A percentile compares a stretch with the other conserved stretches of the same genome.
These are phyloP conservation scores for Noccaea caerulescens DNA, from an alignment of 345 rosid species.

Conservation along the genomic window DNA sequence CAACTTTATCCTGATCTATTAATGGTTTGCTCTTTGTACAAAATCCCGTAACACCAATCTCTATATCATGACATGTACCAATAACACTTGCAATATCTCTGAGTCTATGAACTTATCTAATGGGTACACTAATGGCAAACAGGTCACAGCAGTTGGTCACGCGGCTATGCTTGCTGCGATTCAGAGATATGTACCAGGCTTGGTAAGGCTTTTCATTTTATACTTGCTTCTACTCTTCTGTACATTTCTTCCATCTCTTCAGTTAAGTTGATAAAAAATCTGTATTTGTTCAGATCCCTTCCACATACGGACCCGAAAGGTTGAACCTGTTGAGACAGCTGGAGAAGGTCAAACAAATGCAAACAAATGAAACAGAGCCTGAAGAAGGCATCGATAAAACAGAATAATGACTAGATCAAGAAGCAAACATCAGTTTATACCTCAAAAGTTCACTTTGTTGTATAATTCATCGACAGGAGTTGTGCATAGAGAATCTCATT, in stretches of 20 bases:
- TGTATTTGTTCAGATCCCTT: conserved; percentile 75
- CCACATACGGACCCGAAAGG: conserved; percentile 92
- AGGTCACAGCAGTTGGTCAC: conserved; percentile 98
- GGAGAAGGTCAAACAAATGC: conserved; percentile 79
- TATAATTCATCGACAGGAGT: conserved; percentile 58
- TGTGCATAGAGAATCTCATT: conserved; percentile 80
- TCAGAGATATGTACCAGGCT: conserved; percentile 83
- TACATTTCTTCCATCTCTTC: conserved; percentile 14
- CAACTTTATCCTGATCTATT: conserved; percentile 5
- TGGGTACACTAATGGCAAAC: conserved; percentile 20
- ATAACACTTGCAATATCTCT: conserved; percentile 8
- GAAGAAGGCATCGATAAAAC: conserved; percentile 54
- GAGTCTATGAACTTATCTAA: conserved; percentile 26
- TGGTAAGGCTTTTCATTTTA: conserved; percentile 55
- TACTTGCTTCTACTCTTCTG: conserved; percentile 17
- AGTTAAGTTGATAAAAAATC: conserved; percentile 5
- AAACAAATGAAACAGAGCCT: conserved; percentile 54
- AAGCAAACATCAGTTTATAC: conserved; percentile 19
- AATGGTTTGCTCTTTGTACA: conserved; percentile 13
- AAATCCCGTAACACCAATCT: neutral
- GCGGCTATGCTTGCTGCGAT: conserved; percentile 97
- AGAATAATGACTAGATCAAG: conserved; percentile 48
- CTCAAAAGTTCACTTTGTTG: conserved; percentile 25
- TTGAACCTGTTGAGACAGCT: conserved; percentile 88
- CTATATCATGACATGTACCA: conserved; percentile 1